Evolutionary conservation across 108 stramenopile species (phyloP).

Genomic region (Cyclotella choctawhatcheeana): DNA sequence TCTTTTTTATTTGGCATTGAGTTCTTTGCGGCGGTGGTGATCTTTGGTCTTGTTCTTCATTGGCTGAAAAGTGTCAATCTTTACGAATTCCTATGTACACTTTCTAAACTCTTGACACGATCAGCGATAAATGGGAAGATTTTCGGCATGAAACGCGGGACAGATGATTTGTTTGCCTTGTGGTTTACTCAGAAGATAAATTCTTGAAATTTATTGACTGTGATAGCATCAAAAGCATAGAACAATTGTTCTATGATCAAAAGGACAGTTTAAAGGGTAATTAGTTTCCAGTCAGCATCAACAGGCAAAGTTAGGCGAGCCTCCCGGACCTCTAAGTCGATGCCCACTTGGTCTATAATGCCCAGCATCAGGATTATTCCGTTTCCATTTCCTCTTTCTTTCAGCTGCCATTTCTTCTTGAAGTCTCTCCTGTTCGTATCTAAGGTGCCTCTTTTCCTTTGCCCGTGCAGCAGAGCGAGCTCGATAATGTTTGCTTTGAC

Average conservation of each 20-base stretch:
- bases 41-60: no score
- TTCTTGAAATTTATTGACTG: not conserved
- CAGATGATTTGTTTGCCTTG: no score
- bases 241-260: no score
- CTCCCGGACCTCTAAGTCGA: conserved; percentile 45
- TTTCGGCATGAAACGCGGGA: no score
- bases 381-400: conserved; percentile 78
- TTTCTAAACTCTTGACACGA: not conserved
- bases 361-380: conserved; percentile 79
- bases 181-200: no score
- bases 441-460: conserved; percentile 57
- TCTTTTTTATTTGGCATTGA: not conserved
- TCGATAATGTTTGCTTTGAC: conserved; percentile 61
- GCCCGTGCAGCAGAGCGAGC: conserved; percentile 55
- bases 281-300: no score
- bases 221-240: not conserved
- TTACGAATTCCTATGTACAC: not conserved
- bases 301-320: conserved; percentile 9
- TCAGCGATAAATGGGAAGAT: not conserved
- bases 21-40: no score
- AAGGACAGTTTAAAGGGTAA: no score
- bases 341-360: conserved; percentile 78
- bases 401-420: conserved; percentile 87
- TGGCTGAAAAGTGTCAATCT: not conserved
- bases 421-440: conserved; percentile 64